These are phyloP conservation scores for Amauroascus niger DNA, from an alignment of 2,329 filamentous ascomycete species.

Conservation along the genomic window DNA sequence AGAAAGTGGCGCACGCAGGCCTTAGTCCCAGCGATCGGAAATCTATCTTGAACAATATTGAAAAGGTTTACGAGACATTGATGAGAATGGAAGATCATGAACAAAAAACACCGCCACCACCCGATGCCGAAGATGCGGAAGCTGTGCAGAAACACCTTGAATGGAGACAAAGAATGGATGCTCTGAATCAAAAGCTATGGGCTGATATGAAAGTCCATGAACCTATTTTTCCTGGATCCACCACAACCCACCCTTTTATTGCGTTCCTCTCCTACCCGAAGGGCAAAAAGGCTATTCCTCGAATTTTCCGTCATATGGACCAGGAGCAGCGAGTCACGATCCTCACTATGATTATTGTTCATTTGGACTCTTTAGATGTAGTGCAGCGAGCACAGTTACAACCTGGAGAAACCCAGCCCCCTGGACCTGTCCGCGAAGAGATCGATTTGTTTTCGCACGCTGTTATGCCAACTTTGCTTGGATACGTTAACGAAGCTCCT, in stretches of 20 bases:
- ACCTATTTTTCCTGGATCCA: constrained; percentile 65
- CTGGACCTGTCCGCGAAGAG: constrained; percentile 72
- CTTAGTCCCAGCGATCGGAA: constrained; percentile 66
- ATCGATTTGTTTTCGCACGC: constrained; percentile 81
- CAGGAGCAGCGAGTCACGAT: constrained; percentile 87
- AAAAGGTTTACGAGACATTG: constrained; percentile 74
- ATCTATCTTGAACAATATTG: constrained; percentile 73
- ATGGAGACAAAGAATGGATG: constrained; percentile 62
- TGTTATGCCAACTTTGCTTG: constrained; percentile 82
- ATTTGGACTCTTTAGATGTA: constrained; percentile 85
- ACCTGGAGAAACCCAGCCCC: constrained; percentile 62
- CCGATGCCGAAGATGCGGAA: constrained; percentile 57
- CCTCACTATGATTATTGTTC: constrained; percentile 88
- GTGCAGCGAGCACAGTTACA: constrained; percentile 69
- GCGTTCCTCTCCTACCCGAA: constrained; percentile 89
- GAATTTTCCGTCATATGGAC: constrained; percentile 86
- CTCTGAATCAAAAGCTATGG: constrained; percentile 77
- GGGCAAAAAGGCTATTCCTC: constrained; percentile 90
- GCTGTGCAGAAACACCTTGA: constrained; percentile 65
- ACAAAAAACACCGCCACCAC: constrained; percentile 62
- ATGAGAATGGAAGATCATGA: constrained; percentile 95
- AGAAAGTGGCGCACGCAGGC: constrained; percentile 38
- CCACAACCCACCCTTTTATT: constrained; percentile 78
- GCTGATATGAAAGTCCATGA: constrained; percentile 82
- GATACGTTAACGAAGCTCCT: constrained; percentile 81